phyloP scores from a whole-genome alignment of 345 rosid species.

The Populus deltoides region DNA sequence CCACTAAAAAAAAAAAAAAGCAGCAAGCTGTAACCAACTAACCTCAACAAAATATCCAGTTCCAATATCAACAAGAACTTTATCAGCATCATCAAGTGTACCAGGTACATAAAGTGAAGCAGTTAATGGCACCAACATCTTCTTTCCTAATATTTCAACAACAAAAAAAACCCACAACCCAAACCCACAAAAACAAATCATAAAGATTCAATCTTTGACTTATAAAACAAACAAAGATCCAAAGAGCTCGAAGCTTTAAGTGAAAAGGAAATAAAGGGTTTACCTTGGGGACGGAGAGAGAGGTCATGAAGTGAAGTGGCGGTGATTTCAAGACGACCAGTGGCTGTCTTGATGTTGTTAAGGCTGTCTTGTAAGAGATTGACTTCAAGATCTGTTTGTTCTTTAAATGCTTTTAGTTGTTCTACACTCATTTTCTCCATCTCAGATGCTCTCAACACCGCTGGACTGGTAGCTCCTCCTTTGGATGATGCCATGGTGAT shows the following conservation, averaged over 20 bases:
- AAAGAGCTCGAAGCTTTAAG: neutral
- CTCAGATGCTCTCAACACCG: constrained; percentile 8
- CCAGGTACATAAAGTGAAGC: constrained; percentile 95
- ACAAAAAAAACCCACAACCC: neutral
- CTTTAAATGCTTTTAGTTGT: constrained; percentile 80
- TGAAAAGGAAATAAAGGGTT: neutral
- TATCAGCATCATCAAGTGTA: constrained; percentile 70
- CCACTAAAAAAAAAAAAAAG: neutral
- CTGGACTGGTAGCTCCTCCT: neutral
- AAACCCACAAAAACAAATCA: neutral
- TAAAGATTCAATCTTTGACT: neutral
- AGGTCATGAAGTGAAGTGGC: constrained; percentile 79
- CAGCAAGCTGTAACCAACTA: neutral
- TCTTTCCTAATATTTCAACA: constrained; percentile 46
- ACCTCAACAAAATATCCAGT: constrained; percentile 99
- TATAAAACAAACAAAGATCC: neutral
- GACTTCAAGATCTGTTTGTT: constrained; percentile 86
- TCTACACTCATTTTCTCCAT: constrained; percentile 87
- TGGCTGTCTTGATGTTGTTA: constrained; percentile 93
- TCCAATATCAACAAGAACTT: constrained; percentile 87
- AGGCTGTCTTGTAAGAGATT: constrained; percentile 92
- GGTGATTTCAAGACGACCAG: constrained; percentile 72
- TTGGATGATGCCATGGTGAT: neutral
- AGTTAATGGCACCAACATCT: constrained; percentile 88
- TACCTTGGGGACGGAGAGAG: constrained; percentile 70